Evolutionary conservation across 345 rosid genomes (phyloP).

Genomic region (Eucalyptus albens): DNA sequence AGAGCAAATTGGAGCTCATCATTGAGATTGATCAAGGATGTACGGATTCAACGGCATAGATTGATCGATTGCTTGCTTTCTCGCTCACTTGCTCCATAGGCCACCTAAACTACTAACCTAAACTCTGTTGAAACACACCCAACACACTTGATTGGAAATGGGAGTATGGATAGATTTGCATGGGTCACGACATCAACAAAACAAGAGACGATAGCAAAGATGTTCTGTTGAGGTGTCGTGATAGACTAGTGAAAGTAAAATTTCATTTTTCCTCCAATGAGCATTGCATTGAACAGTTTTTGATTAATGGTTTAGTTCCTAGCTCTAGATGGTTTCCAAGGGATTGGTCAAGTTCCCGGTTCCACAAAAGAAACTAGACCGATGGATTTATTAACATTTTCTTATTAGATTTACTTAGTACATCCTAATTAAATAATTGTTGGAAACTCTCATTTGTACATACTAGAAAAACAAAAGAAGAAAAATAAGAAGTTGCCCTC

Average conservation of each 20-base stretch:
- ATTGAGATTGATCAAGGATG: not conserved
- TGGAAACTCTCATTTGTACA: not conserved
- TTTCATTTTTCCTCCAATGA: too few species aligned
- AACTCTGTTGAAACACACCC: not conserved
- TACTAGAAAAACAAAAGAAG: too few species aligned
- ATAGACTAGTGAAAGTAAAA: rapidly evolving
- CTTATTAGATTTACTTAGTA: too few species aligned
- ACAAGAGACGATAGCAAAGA: not conserved
- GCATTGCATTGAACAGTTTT: too few species aligned
- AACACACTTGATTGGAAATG: not conserved
- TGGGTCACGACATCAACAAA: not conserved
- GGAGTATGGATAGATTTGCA: not conserved
- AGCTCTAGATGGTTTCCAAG: rapidly evolving
- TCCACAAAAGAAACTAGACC: too few species aligned
- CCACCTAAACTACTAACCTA: not conserved
- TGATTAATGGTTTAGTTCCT: rapidly evolving
- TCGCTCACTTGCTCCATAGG: not conserved
- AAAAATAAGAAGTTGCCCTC: too few species aligned
- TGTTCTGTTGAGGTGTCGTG: not conserved
- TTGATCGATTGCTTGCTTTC: not conserved
- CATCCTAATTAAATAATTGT: not conserved
- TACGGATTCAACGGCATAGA: not conserved
- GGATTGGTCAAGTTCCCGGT: rapidly evolving
- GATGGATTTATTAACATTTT: too few species aligned
- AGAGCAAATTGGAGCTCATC: not conserved